Evolutionary conservation across 352 stramenopile species (phyloP), one percentile per base, ranked within the genome.

Genomic region (Globisporangium acanthophoron): DNA sequence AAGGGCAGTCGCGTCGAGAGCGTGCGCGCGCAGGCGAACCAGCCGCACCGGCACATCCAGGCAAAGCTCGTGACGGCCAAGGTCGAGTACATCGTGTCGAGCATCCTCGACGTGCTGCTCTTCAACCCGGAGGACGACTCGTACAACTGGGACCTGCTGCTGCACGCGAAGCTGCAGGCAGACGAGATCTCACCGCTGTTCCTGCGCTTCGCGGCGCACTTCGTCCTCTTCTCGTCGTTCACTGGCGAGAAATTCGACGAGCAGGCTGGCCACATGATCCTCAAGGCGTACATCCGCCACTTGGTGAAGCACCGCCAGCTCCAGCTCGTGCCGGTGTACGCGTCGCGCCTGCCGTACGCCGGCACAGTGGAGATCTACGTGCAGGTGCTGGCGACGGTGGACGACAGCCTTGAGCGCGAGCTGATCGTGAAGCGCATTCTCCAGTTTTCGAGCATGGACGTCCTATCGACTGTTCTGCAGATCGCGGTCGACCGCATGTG

Each of bases 221-320:
- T 94, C 50, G 73, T 91, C 18, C 69, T 92, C 41, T 91, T 93
- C 33, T 72, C 83, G 6, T 58, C 61, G 20, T 87, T 85, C 58
- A 92, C 83, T 37, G 79, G 75, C 9, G 80, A 92, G 49, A 65
- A 61, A 7, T 88, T 88, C 43, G 78, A 91, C 47, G 71, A 80
- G 33, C 61, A 74, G 35, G 74, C 80, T 3, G 76, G 76, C 20
- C 78, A 92, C 61, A 88, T 90, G 70, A 90, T 92, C 61, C 48
- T 91, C 16, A 92, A 92, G 62, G 58, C 80, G 20, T 94, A 94
- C 56, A 87, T 94, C 58, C 79, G 85, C 0, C 81, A 94, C 52
- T 59, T 94, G 21, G 78, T 92, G 29, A 86, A 91, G 66, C 81
- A 92, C 27, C 72, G 72, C 2, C 82, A 94, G 40, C 70, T 88